phyloP scores from a whole-genome alignment of 2,329 filamentous ascomycete genomes.

The Esteya vermicola region DNA sequence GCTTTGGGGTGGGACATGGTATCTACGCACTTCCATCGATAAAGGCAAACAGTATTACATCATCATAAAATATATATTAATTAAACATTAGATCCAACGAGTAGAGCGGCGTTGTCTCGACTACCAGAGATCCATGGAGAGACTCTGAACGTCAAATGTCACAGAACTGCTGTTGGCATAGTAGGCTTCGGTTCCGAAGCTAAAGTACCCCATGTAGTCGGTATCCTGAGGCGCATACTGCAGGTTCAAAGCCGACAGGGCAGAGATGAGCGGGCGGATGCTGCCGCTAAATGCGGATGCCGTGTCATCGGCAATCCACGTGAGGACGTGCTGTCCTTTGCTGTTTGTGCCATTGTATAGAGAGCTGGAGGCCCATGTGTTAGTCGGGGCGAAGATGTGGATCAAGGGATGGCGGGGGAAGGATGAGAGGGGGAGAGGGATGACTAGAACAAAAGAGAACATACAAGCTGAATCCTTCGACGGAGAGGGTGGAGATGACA shows the following conservation, averaged over 20 bases:
- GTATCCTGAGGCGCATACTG: constrained; percentile 19
- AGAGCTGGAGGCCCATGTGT: constrained; percentile 8
- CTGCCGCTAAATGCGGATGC: constrained; percentile 30
- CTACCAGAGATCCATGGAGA: constrained; percentile 19
- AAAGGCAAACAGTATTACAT: neutral
- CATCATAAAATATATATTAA: neutral
- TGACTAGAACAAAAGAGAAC: neutral
- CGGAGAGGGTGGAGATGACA: constrained; percentile 17
- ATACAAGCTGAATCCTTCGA: constrained; percentile 26
- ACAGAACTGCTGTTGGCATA: constrained; percentile 25
- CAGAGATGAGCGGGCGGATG: constrained; percentile 27
- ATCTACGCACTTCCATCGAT: too few species aligned
- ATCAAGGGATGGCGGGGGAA: too few species aligned
- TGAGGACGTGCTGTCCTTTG: constrained; percentile 29
- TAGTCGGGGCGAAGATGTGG: neutral
- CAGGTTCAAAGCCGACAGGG: constrained; percentile 20
- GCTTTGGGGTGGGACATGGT: too few species aligned
- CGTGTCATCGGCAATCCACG: constrained; percentile 27
- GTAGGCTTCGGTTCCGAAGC: constrained; percentile 38
- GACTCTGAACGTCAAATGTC: constrained; percentile 29
- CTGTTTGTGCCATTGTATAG: constrained; percentile 28
- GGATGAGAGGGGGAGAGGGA: neutral
- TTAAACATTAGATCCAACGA: neutral
- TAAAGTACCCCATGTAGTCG: constrained; percentile 37
- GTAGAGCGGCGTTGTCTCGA: neutral